Evolutionary conservation across 352 stramenopile genomes (phyloP).

Genomic region (Phytophthora sp.): DNA sequence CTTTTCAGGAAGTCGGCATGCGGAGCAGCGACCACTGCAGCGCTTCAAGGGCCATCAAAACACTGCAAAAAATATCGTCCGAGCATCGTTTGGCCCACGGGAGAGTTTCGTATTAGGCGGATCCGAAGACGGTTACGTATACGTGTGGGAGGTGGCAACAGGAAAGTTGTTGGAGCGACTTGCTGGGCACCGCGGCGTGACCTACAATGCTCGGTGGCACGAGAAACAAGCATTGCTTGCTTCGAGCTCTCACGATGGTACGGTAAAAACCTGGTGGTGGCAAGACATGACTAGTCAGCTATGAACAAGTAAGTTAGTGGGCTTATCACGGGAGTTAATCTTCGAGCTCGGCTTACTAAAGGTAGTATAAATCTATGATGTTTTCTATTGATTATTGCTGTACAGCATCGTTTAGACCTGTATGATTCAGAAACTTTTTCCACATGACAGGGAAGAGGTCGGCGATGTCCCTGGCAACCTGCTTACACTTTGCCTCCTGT

Average conservation of each 20-base stretch:
- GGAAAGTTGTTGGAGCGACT: conserved; percentile 87
- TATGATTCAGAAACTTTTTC: conserved; percentile 66
- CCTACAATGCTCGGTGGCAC: conserved; percentile 88
- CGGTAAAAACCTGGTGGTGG: conserved; percentile 92
- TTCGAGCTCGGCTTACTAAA: conserved; percentile 5
- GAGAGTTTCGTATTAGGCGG: conserved; percentile 88
- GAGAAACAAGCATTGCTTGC: conserved; percentile 86
- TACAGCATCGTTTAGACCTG: conserved; percentile 50
- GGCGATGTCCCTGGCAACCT: conserved; percentile 40
- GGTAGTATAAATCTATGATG: conserved; percentile 37
- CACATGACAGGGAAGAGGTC: conserved; percentile 79
- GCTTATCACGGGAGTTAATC: conserved; percentile 6
- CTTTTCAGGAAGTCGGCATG: conserved; percentile 35
- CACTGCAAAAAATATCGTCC: conserved; percentile 89
- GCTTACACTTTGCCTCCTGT: conserved; percentile 42
- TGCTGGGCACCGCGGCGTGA: conserved; percentile 75
- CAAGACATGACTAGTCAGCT: conserved; percentile 57
- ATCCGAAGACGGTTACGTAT: conserved; percentile 86
- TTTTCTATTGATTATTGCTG: conserved; percentile 28
- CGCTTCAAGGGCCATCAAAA: conserved; percentile 92
- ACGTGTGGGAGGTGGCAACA: conserved; percentile 89
- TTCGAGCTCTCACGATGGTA: conserved; percentile 87
- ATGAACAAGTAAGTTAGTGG: neutral
- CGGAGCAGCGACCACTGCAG: conserved; percentile 76
- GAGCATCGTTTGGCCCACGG: conserved; percentile 81